These are phyloP conservation scores for Micractinium conductrix DNA, from an alignment of 139 green algal genomes.

Conservation along the genomic window DNA sequence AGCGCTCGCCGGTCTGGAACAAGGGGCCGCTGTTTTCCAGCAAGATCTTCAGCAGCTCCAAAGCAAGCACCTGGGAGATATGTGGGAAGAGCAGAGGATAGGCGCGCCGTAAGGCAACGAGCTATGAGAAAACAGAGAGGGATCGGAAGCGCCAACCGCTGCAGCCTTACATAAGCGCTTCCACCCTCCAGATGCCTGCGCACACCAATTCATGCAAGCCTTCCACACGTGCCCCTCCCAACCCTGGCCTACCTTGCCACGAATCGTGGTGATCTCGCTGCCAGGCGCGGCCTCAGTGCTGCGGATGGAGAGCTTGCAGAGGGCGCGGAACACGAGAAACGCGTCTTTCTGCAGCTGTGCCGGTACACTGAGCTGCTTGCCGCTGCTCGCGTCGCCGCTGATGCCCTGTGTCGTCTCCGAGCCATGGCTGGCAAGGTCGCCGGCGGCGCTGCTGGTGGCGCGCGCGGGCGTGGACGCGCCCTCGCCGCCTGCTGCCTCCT, in stretches of 20 bases:
- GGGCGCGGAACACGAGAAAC: conserved; percentile 96
- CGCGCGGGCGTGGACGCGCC: neutral
- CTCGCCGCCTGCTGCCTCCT: neutral
- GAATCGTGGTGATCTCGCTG: conserved; percentile 74
- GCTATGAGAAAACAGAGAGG: neutral
- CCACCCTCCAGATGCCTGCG: neutral
- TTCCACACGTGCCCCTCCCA: neutral
- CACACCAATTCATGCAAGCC: neutral
- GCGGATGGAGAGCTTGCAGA: conserved; percentile 97
- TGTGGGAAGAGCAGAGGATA: neutral
- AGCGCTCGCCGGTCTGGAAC: conserved; percentile 86
- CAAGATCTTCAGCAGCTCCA: conserved; percentile 97
- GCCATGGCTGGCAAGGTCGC: neutral
- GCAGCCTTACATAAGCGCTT: neutral
- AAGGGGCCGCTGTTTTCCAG: conserved; percentile 92
- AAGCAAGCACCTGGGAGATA: conserved; percentile 78
- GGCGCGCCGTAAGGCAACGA: too few relatives aligned
- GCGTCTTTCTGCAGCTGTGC: conserved; percentile 87
- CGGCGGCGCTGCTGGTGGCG: neutral
- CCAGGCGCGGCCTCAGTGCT: conserved; percentile 61
- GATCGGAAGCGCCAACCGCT: neutral
- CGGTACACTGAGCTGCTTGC: conserved; percentile 25
- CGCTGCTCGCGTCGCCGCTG: neutral
- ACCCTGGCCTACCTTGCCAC: conserved; percentile 61
- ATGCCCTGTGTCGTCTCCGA: too few relatives aligned